A percentile compares a stretch with the other conserved stretches of the same genome.
Evolutionary conservation across 768 basidiomycete species (phyloP).

Genomic region (Hygrocybe punicea): DNA sequence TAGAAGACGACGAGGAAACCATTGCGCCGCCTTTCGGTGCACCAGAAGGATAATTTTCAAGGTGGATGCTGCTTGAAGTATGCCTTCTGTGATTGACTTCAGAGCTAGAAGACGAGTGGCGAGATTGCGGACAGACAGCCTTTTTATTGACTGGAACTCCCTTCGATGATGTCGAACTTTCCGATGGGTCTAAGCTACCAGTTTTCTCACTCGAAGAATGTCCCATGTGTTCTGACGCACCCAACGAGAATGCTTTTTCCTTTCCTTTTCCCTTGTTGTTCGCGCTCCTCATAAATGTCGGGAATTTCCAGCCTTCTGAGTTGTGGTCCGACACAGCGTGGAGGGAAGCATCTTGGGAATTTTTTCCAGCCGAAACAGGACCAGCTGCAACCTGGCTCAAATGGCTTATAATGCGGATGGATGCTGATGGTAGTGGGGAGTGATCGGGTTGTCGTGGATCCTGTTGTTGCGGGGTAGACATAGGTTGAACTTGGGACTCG

Average conservation of each 20-base stretch:
- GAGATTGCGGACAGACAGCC: background rate
- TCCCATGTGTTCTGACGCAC: background rate
- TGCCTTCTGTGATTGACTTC: background rate
- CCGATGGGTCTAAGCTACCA: background rate
- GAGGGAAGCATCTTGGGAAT: background rate
- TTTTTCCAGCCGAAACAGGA: background rate
- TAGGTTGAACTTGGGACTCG: no score
- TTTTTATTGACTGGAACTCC: no score
- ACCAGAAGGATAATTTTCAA: background rate
- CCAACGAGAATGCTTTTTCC: background rate
- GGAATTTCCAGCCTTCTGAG: background rate
- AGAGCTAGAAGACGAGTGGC: background rate
- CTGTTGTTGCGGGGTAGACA: no score
- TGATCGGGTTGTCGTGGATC: no score
- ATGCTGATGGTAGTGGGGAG: no score
- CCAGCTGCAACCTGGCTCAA: background rate
- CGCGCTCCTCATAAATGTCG: background rate
- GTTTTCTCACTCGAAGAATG: background rate
- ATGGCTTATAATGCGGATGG: no score
- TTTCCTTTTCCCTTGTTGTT: background rate
- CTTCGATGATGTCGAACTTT: no score
- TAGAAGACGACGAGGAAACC: background rate
- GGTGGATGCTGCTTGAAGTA: background rate
- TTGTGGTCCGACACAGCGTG: background rate
- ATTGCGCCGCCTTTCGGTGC: background rate